A percentile compares a stretch with the other conserved stretches of the same genome.
Conservation (phyloP, 805 yeast genomes). For the Kuraishia capsulata region DNA sequence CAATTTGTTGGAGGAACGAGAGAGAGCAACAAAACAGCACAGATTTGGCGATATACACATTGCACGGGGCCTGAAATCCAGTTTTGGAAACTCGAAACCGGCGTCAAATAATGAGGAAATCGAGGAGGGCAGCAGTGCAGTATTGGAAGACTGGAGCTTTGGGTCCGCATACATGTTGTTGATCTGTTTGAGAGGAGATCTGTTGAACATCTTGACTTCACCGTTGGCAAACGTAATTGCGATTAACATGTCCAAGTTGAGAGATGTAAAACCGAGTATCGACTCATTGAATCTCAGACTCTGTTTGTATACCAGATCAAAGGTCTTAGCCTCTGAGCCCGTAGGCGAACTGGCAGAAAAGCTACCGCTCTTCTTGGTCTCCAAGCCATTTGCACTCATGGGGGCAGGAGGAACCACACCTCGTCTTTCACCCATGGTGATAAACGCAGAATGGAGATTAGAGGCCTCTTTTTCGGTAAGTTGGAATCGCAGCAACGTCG, state of each 20-base stretch:
- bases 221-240: conserved; percentile 34
- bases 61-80: conserved; percentile 21
- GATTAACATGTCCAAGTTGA: conserved; percentile 30
- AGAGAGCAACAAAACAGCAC: conserved; percentile 28
- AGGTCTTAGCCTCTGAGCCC: not conserved
- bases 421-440: conserved; percentile 1
- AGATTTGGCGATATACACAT: conserved; percentile 42
- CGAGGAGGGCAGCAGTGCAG: conserved; percentile 17
- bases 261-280: conserved; percentile 18
- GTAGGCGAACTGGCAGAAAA: not conserved
- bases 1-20: conserved; percentile 13
- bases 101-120: conserved; percentile 39
- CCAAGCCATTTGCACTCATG: too few species aligned
- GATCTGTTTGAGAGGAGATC: conserved; percentile 19
- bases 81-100: conserved; percentile 41
- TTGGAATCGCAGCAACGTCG: conserved; percentile 17
- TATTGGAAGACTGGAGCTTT: not conserved
- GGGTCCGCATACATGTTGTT: conserved; percentile 9
- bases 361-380: too few species aligned
- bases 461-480: conserved; percentile 9
- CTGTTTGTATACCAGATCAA: conserved; percentile 9
- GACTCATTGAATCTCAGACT: conserved; percentile 14
- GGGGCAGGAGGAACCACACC: too few species aligned
- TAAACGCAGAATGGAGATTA: conserved; percentile 2
- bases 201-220: conserved; percentile 32